Evolutionary conservation across 805 yeast species (phyloP).

Genomic region (Saccharomyces mikatae): DNA sequence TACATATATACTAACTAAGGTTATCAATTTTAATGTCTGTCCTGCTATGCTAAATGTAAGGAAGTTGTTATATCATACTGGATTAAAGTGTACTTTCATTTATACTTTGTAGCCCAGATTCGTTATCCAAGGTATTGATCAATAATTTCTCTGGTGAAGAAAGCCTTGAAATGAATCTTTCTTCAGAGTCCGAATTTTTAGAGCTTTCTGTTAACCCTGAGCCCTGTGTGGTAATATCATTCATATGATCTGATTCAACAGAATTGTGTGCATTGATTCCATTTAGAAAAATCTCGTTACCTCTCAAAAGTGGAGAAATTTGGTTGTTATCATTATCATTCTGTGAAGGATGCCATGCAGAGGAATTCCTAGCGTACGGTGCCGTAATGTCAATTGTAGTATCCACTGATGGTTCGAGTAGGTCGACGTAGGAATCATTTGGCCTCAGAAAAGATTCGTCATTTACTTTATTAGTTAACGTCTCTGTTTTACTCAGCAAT

Average conservation of each 20-base stretch:
- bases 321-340: neutral
- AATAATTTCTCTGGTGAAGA: conserved; percentile 8
- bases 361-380: conserved; percentile 24
- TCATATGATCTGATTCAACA: neutral
- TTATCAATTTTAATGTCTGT: neutral
- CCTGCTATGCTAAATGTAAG: neutral
- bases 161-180: neutral
- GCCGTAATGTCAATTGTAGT: conserved; percentile 35
- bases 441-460: conserved; percentile 24
- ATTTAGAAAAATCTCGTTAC: neutral
- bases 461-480: neutral
- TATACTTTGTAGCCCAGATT: conserved; percentile 4
- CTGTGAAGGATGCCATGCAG: conserved; percentile 24
- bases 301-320: neutral
- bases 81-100: neutral
- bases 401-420: conserved; percentile 16
- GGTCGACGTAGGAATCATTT: conserved; percentile 23
- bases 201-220: neutral
- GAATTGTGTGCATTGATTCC: neutral
- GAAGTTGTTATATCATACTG: neutral
- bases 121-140: conserved; percentile 5
- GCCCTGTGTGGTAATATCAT: neutral
- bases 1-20: neutral
- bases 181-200: neutral
- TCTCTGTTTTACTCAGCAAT: conserved; percentile 11